Conservation (phyloP, 257 asterid genomes). For the Phtheirospermum japonicum region DNA sequence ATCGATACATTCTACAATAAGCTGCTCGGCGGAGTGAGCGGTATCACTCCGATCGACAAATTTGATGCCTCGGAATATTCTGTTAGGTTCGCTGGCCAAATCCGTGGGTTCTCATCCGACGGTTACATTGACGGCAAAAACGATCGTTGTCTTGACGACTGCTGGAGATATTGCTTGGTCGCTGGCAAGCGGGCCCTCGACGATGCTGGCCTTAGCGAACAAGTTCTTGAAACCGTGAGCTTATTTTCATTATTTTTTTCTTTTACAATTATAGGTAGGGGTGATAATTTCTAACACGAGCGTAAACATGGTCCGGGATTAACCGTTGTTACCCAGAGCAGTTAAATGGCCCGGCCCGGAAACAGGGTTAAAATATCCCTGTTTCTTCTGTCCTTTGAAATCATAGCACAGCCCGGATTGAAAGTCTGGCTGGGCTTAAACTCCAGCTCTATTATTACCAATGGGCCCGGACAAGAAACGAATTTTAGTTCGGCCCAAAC, state of each 20-base stretch:
- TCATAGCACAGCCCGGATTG: too few relatives aligned
- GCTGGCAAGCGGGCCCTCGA: conserved; percentile 59
- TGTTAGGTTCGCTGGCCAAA: conserved; percentile 48
- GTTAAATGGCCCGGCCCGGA: too few relatives aligned
- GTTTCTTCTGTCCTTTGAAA: too few relatives aligned
- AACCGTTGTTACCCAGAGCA: too few relatives aligned
- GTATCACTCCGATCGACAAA: conserved; percentile 44
- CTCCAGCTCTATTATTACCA: too few relatives aligned
- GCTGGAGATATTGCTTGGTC: conserved; percentile 58
- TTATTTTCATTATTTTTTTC: background rate
- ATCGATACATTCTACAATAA: conserved; percentile 39
- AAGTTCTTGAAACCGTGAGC: conserved; percentile 30
- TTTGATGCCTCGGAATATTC: conserved; percentile 48
- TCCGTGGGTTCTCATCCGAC: conserved; percentile 43
- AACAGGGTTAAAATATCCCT: too few relatives aligned
- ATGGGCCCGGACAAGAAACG: too few relatives aligned
- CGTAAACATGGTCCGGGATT: too few relatives aligned
- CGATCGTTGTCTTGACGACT: conserved; percentile 48
- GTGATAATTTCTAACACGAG: too few relatives aligned
- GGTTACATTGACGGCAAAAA: conserved; percentile 50
- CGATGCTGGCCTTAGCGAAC: conserved; percentile 40
- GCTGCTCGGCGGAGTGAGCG: conserved; percentile 51
- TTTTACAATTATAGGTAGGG: too few relatives aligned
- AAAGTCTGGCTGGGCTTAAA: too few relatives aligned
- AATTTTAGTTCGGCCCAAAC: too few relatives aligned